These are phyloP conservation scores for Fusarium nanum DNA, from an alignment of 2,329 filamentous ascomycete species.

Conservation along the genomic window DNA sequence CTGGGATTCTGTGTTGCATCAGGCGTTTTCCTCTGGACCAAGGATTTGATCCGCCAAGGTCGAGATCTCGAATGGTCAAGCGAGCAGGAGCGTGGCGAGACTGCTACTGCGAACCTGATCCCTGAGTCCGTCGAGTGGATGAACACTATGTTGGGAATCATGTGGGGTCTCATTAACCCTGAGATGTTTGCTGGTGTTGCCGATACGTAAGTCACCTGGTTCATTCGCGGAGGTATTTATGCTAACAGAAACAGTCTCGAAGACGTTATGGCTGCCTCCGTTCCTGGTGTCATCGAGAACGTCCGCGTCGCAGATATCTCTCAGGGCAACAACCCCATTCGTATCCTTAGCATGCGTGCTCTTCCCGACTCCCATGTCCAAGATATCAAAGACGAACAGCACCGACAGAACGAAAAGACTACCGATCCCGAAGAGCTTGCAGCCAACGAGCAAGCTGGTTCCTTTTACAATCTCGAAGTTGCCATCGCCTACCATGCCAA, in stretches of 20 bases:
- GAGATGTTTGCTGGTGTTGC: slow-evolving; percentile 94
- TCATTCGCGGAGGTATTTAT: rapidly evolving
- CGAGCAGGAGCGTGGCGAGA: slow-evolving; percentile 86
- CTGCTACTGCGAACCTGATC: slow-evolving; percentile 86
- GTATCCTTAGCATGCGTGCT: slow-evolving; percentile 87
- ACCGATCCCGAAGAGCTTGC: slow-evolving; percentile 90
- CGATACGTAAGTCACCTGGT: slow-evolving; percentile 69
- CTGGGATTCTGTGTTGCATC: slow-evolving; percentile 77
- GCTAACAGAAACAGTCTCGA: slow-evolving; percentile 51
- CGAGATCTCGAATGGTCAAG: slow-evolving; percentile 88
- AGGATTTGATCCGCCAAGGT: slow-evolving; percentile 85
- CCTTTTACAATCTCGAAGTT: slow-evolving; percentile 92
- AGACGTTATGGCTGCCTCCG: slow-evolving; percentile 96
- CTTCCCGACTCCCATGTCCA: slow-evolving; percentile 82
- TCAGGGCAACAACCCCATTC: slow-evolving; percentile 89
- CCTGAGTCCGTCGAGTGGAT: slow-evolving; percentile 97
- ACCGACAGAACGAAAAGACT: slow-evolving; percentile 79
- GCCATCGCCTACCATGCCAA: slow-evolving; percentile 92
- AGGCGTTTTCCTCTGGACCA: slow-evolving; percentile 89
- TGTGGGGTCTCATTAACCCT: slow-evolving; percentile 93
- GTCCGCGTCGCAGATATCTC: slow-evolving; percentile 95
- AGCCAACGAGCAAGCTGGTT: slow-evolving; percentile 88
- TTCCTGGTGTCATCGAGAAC: slow-evolving; percentile 91
- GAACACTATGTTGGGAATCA: slow-evolving; percentile 84
- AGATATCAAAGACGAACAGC: slow-evolving; percentile 84